Conservation (phyloP, 441 rosid species). For the Euphorbia schlechtendalii region DNA sequence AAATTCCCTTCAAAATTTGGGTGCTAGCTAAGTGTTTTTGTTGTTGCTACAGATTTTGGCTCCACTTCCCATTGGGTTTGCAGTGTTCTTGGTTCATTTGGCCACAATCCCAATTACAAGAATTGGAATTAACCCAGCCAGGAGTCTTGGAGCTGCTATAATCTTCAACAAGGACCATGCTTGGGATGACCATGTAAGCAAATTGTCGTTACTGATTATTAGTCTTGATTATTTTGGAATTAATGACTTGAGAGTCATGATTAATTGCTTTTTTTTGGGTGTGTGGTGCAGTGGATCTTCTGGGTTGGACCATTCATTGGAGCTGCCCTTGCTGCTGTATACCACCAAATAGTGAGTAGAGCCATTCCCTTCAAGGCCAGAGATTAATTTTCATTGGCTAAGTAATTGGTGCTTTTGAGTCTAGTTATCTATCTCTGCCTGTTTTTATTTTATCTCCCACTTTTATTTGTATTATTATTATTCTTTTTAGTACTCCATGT, state of each 20-base stretch:
- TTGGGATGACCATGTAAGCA: constrained; percentile 69
- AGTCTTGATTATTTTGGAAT: background rate
- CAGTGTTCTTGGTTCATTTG: too few species aligned
- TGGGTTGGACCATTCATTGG: constrained; percentile 96
- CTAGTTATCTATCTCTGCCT: background rate
- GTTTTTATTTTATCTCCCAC: background rate
- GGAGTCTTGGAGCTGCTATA: constrained; percentile 89
- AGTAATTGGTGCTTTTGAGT: background rate
- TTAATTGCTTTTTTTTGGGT: background rate
- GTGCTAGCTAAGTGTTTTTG: too few species aligned
- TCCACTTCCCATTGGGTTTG: too few species aligned
- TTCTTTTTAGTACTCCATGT: constrained; percentile 9
- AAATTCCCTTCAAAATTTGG: too few species aligned
- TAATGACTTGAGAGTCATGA: background rate
- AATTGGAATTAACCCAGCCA: constrained; percentile 79
- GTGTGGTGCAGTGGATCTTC: constrained; percentile 66
- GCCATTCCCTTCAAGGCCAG: constrained; percentile 83
- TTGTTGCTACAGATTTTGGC: too few species aligned
- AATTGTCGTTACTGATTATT: too few species aligned
- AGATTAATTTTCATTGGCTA: constrained; percentile 28
- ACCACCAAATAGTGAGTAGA: constrained; percentile 81
- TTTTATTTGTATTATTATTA: background rate
- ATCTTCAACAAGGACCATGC: constrained; percentile 57
- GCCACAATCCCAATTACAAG: too few species aligned
- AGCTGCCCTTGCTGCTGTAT: constrained; percentile 86